These are phyloP conservation scores for Trichosporon faecale DNA, from an alignment of 1,284 basidiomycete species.

Conservation along the genomic window DNA sequence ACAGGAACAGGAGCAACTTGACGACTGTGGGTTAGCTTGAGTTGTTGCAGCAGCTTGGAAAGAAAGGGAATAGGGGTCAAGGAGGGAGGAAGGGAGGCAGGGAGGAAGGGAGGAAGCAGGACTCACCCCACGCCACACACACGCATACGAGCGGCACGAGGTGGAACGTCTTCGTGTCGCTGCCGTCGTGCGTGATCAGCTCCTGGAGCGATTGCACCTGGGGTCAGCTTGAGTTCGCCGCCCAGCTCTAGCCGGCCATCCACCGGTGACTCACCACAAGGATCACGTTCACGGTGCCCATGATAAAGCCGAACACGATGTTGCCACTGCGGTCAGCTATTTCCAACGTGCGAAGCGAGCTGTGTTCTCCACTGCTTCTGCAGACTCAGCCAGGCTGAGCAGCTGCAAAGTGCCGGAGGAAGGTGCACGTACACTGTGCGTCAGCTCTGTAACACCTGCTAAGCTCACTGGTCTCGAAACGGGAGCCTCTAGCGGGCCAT, in stretches of 20 bases:
- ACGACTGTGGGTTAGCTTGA: constrained; percentile 57
- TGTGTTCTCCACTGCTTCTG: too few relatives aligned
- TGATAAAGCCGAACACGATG: constrained; percentile 7
- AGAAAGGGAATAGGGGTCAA: too few relatives aligned
- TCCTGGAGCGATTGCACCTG: constrained; percentile 72
- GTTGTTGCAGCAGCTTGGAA: too few relatives aligned
- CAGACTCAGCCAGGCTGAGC: too few relatives aligned
- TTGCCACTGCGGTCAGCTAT: constrained; percentile 9
- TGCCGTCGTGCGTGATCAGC: constrained; percentile 60
- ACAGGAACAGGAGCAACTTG: constrained; percentile 81
- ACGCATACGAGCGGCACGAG: constrained; percentile 80
- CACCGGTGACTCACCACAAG: constrained; percentile 33
- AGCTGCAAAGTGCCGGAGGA: background rate
- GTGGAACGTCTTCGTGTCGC: constrained; percentile 67
- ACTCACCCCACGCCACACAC: constrained; percentile 68
- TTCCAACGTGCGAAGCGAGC: too few relatives aligned
- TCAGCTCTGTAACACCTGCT: background rate
- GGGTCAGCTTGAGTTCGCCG: background rate
- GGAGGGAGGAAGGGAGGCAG: too few relatives aligned
- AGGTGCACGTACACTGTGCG: constrained; percentile 21
- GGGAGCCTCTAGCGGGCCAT: constrained; percentile 88
- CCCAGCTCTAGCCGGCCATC: background rate
- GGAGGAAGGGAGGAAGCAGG: background rate
- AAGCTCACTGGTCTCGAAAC: constrained; percentile 72
- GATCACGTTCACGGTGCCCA: constrained; percentile 39